Evolutionary conservation across 257 asterid genomes (phyloP).

Genomic region (Verbascum thapsus): DNA sequence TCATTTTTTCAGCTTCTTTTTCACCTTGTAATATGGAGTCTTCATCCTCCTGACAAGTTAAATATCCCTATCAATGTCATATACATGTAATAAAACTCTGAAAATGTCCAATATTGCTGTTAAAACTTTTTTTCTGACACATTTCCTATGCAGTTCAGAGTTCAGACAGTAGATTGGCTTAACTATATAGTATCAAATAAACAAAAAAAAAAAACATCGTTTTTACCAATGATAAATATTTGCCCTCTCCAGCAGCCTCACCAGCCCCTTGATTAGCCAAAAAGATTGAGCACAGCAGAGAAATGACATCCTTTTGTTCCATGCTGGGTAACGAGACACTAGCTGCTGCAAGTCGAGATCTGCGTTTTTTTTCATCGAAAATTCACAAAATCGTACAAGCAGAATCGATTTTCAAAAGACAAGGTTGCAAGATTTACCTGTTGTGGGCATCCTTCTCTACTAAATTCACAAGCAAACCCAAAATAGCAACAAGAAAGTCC

Average conservation of each 20-base stretch:
- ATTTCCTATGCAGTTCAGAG: too few relatives aligned
- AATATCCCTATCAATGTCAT: conserved; percentile 7
- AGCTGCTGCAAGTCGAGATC: conserved; percentile 63
- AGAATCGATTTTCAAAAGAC: background rate
- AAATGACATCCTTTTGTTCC: conserved; percentile 49
- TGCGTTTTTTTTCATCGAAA: conserved; percentile 25
- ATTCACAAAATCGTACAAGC: background rate
- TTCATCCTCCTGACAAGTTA: conserved; percentile 73
- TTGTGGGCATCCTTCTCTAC: conserved; percentile 73
- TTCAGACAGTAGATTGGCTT: background rate
- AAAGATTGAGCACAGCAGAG: conserved; percentile 70
- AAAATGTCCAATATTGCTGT: background rate
- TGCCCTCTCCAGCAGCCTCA: conserved; percentile 70
- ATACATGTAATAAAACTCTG: background rate
- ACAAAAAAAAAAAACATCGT: background rate
- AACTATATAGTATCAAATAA: conserved; percentile 2
- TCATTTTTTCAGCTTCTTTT: conserved; percentile 97
- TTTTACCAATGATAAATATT: conserved; percentile 58
- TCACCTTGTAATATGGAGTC: conserved; percentile 82
- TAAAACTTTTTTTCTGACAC: background rate
- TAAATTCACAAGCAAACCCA: conserved; percentile 87
- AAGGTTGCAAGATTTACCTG: conserved; percentile 43
- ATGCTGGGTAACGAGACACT: conserved; percentile 51
- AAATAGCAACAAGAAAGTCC: conserved; percentile 77
- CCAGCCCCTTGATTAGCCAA: conserved; percentile 77